Conservation (phyloP, 1,139 yeast genomes). For the Saccharomyces pastorianus region DNA sequence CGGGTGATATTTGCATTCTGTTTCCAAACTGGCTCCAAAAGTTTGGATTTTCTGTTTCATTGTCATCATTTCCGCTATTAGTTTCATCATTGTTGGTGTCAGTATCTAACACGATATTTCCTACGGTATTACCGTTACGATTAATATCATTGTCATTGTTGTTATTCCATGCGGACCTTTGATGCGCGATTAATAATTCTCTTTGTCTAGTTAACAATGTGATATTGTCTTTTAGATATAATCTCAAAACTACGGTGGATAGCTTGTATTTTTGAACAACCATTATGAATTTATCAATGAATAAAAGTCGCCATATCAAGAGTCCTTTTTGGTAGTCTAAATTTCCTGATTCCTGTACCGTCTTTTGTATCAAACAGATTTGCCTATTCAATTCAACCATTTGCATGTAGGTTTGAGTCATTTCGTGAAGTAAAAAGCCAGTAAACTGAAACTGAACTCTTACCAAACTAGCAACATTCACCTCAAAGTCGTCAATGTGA, state of each 20-base stretch:
- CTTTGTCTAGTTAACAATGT: constrained; percentile 30
- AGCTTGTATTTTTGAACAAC: constrained; percentile 26
- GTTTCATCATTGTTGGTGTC: neutral
- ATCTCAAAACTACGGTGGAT: constrained; percentile 28
- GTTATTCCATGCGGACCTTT: constrained; percentile 17
- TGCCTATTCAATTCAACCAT: constrained; percentile 30
- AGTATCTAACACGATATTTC: constrained; percentile 1
- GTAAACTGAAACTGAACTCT: constrained; percentile 32
- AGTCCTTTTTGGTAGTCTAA: constrained; percentile 24
- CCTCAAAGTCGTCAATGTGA: constrained; percentile 31
- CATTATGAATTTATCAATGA: constrained; percentile 24
- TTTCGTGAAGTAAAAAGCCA: constrained; percentile 31
- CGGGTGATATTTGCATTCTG: constrained; percentile 19
- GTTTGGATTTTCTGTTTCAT: constrained; percentile 14
- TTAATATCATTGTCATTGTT: constrained; percentile 1
- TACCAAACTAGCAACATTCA: constrained; percentile 32
- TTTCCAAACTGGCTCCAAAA: constrained; percentile 18
- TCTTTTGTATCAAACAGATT: constrained; percentile 22
- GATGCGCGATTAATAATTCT: constrained; percentile 26
- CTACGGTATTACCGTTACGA: constrained; percentile 3
- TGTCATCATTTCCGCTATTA: constrained; percentile 7
- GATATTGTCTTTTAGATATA: constrained; percentile 29
- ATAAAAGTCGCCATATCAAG: constrained; percentile 26
- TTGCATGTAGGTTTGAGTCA: constrained; percentile 29
- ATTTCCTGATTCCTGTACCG: constrained; percentile 16